Evolutionary conservation across 2,329 filamentous ascomycete genomes (phyloP).

Genomic region (Pseudogymnoascus sp.): DNA sequence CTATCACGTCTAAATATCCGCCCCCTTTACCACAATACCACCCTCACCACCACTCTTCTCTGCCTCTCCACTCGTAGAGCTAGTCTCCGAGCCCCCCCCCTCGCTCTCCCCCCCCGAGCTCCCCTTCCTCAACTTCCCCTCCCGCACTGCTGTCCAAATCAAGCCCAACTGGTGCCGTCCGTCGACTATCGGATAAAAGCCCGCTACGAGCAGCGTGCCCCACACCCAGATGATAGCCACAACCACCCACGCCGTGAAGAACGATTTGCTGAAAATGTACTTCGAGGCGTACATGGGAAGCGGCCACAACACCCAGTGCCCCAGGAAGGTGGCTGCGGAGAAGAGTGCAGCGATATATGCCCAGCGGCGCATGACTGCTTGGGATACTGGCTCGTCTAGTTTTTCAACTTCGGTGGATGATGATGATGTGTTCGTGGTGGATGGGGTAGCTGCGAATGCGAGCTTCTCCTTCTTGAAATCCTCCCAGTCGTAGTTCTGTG

Average conservation of each 20-base stretch:
- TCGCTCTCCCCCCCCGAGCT: background rate
- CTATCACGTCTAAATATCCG: background rate
- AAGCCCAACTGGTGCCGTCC: background rate
- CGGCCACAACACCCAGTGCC: constrained; percentile 47
- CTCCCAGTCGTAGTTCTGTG: constrained; percentile 32
- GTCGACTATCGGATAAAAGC: constrained; percentile 37
- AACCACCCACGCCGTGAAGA: constrained; percentile 44
- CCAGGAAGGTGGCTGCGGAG: constrained; percentile 42
- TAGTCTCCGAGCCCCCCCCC: background rate
- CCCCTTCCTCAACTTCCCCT: background rate
- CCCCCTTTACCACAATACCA: too few relatives aligned
- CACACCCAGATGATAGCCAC: constrained; percentile 47
- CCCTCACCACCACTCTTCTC: background rate
- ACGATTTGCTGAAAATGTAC: constrained; percentile 41
- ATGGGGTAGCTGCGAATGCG: constrained; percentile 27
- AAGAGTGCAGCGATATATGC: constrained; percentile 37
- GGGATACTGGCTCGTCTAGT: constrained; percentile 24
- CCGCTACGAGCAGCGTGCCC: constrained; percentile 41
- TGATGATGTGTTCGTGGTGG: constrained; percentile 19
- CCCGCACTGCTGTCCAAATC: background rate
- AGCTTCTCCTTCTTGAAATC: constrained; percentile 35
- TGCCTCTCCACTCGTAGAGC: background rate
- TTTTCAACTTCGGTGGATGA: constrained; percentile 22
- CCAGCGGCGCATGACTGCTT: constrained; percentile 34
- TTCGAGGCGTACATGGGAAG: constrained; percentile 46